Base-by-base conservation (phyloP, 495 filamentous ascomycete species). In the Rusavskia elegans region DNA sequence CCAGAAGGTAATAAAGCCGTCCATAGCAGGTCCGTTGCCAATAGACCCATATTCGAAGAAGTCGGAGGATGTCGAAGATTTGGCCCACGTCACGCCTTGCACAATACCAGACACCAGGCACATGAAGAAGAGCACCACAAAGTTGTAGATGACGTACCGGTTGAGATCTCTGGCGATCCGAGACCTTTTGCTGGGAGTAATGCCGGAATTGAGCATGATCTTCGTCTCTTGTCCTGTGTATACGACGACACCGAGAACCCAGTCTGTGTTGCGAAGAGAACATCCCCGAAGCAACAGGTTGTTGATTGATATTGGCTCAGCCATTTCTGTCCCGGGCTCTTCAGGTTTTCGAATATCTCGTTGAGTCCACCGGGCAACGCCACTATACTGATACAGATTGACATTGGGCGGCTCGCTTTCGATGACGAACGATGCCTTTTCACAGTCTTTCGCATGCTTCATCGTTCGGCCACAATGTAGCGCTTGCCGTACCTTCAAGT, bases 161-260 rank as follows among this genome's bases (percentile, higher is more conserved):
- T 97, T 97, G 44, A 99, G 71, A 61, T 95, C 89, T 57, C 84
- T 84, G 36, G 87, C 83, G 61, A 99, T 89, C 45, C 85, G 80
- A 41, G 93, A 78, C 55, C 90, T 83, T 69, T 99, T 99, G 57
- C 80, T 93, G 9, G 93, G 93, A n/a, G 93, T 97, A 45, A 87
- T 85, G 50, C 93, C 93, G 11, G 93, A 83, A 64, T 99, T 99
- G 68, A 96, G 83, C 93, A 99, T 99, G 65, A 97, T 97, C 71
- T 97, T 99, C 20, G 93, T 95, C 60, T 99, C 93, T 58, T 85
- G 82, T 38, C 93, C 93, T 23, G 93, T 99, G 71, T 94, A 99
- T 37, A 94, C 71, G 45, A 97, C 93, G n/a, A 99, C 76, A 52
- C 90, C 93, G 27, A 99, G 78, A 49, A 85, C 76, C 93, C 93